Conservation (phyloP, 345 rosid genomes). For the Arabis alpina region DNA sequence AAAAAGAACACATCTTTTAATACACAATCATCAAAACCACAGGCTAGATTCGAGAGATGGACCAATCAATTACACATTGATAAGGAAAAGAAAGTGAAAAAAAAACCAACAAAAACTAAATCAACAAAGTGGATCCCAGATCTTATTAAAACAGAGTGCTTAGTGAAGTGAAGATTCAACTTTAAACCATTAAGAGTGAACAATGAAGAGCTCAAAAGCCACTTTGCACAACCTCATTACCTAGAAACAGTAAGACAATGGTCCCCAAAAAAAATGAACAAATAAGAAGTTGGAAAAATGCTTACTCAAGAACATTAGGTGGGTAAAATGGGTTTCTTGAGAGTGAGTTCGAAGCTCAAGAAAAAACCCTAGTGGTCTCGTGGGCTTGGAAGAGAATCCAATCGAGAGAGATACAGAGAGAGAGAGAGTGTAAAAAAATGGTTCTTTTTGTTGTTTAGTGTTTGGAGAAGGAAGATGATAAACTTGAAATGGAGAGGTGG, state of each 20-base stretch:
- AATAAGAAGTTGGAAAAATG: background rate
- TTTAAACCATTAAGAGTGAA: background rate
- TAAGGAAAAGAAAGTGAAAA: no score
- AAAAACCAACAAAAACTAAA: background rate
- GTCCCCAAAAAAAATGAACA: no score
- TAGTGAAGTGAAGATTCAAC: slow-evolving; percentile 14
- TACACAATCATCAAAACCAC: background rate
- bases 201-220: slow-evolving; percentile 11
- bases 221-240: no score
- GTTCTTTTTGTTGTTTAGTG: slow-evolving; percentile 35
- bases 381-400: slow-evolving; percentile 36
- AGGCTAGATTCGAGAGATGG: background rate
- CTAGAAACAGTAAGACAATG: no score
- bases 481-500: slow-evolving; percentile 16
- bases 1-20: slow-evolving; percentile 11
- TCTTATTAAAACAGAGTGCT: slow-evolving; percentile 23
- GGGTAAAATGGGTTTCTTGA: background rate
- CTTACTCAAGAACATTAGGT: slow-evolving; percentile 25
- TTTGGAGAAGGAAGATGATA: slow-evolving; percentile 22
- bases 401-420: slow-evolving; percentile 3
- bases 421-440: background rate
- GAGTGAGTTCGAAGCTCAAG: background rate
- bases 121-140: slow-evolving; percentile 25
- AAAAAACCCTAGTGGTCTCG: slow-evolving; percentile 19
- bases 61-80: slow-evolving; percentile 6